A percentile compares a stretch with the other conserved stretches of the same genome.
Conservation (phyloP, 108 stramenopile species). For the Pseudonitzschia multiseries region DNA sequence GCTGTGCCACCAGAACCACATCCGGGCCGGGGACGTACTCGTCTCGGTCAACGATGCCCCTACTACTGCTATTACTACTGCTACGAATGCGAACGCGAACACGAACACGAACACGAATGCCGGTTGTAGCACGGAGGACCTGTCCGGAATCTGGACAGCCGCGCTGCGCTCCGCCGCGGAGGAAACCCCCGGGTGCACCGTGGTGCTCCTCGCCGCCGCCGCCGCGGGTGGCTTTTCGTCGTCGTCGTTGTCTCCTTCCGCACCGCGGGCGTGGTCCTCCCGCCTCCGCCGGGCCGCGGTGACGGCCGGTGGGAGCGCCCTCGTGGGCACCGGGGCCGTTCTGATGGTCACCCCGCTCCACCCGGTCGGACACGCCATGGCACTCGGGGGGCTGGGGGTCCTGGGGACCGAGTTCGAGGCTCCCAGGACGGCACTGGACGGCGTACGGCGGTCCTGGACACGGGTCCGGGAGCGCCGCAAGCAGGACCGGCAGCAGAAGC, state of each 20-base stretch:
- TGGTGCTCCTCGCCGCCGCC: background rate
- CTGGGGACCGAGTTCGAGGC: slow-evolving; percentile 47
- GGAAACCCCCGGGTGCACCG: background rate
- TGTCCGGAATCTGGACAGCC: no score
- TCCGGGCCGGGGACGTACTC: background rate
- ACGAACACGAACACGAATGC: background rate
- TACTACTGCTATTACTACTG: background rate
- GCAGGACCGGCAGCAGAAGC: background rate
- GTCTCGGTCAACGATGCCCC: background rate
- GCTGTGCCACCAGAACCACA: background rate
- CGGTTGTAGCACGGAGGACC: no score
- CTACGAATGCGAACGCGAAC: background rate
- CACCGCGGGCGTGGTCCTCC: background rate
- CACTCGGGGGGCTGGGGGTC: slow-evolving; percentile 46
- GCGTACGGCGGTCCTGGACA: background rate
- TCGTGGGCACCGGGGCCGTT: slow-evolving; percentile 43
- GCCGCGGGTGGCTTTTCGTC: background rate
- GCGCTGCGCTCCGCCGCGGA: background rate
- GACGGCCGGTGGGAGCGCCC: slow-evolving; percentile 35
- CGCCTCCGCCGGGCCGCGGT: slow-evolving; percentile 18
- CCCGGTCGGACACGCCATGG: slow-evolving; percentile 59
- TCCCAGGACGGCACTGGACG: slow-evolving; percentile 21
- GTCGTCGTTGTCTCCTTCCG: background rate
- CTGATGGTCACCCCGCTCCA: slow-evolving; percentile 53
- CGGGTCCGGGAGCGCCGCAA: background rate